Conservation (phyloP, 1,284 basidiomycete species). For the Cerioporus squamosus region DNA sequence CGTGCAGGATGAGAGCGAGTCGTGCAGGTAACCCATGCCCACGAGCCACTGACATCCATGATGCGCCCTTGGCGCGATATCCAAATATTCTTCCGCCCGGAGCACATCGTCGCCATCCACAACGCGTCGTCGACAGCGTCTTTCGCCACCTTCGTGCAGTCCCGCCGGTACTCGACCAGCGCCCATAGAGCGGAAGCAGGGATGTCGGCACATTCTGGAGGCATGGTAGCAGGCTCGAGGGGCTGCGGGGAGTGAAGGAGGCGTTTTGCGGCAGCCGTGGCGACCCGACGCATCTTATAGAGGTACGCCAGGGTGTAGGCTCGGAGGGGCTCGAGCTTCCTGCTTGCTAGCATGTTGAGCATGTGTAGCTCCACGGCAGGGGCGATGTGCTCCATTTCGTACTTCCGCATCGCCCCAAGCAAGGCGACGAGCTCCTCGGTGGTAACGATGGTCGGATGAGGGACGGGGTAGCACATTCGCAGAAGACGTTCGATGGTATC, state of each 20-base stretch:
- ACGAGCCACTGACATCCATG: not conserved
- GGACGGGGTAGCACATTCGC: conserved; percentile 3
- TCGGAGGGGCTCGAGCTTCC: not conserved
- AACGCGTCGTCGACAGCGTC: not conserved
- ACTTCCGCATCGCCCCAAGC: conserved; percentile 1
- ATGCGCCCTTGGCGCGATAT: not conserved
- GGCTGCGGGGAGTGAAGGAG: not conserved
- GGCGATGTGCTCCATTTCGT: not conserved
- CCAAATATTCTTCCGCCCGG: not conserved
- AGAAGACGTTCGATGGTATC: not conserved
- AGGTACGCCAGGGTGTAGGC: conserved; percentile 6
- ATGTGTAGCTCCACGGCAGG: not conserved
- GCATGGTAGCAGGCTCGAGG: not conserved
- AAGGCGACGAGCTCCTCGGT: not conserved
- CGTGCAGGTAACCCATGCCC: not conserved
- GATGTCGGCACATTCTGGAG: not conserved
- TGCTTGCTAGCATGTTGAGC: not conserved
- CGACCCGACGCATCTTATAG: not conserved
- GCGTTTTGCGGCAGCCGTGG: not conserved
- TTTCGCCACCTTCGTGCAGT: not conserved
- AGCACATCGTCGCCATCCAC: not conserved
- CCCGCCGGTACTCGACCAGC: not conserved
- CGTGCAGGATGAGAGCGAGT: not conserved
- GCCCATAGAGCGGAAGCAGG: not conserved
- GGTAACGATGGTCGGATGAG: not conserved